Base-by-base conservation (phyloP, 192 early-diverging fungal genomes). In the Glomus cerebriforme region DNA sequence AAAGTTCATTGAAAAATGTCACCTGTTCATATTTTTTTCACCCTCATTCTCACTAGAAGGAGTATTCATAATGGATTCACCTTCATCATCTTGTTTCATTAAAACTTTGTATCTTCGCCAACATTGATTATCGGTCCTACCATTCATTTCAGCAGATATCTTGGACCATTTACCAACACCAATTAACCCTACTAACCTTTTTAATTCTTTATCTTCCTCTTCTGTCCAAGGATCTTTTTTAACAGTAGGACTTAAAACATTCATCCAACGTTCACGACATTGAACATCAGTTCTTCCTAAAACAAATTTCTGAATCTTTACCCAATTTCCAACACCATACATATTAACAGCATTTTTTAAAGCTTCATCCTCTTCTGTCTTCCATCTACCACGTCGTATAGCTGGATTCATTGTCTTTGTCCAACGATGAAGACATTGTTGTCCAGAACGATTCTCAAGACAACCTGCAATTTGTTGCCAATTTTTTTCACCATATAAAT, bases 251-350 rank as follows among this genome's bases (percentile, higher is more conserved):
- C 86, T 82, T 47, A 94, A 81, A 9, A 92, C 85, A 79, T 95
- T 94, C 80, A 88, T 83, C 83, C 91, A 95, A 77, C 93, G 85
- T 78, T 95, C 93, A 64, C 93, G 87, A 69, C 93, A 94, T 77
- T 95, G 91, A 49, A 92, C 88, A 79, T 95, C 93, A 0, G 92
- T 95, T 68, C 93, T 83, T 15, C 92, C 92, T 2, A 84, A 89
- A 29, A 94, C 88, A 73, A 92, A 88, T 78, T 91, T 86, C 73
- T 90, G 88, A 45, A 95, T 85, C 65, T 90, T 91, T n/a, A 83
- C 83, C 93, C 93, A 95, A 64, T 91, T 86, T 10, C 88, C 88
- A 10, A 80, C 83, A 34, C 93, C 93, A 74, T 92, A 94, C 22
- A 94, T 81, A 2, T 84, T 80, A 22, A 92, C 87, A 3, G 92